phyloP scores from a whole-genome alignment of 306 rosid species.

The Trichosanthes cucumerina region DNA sequence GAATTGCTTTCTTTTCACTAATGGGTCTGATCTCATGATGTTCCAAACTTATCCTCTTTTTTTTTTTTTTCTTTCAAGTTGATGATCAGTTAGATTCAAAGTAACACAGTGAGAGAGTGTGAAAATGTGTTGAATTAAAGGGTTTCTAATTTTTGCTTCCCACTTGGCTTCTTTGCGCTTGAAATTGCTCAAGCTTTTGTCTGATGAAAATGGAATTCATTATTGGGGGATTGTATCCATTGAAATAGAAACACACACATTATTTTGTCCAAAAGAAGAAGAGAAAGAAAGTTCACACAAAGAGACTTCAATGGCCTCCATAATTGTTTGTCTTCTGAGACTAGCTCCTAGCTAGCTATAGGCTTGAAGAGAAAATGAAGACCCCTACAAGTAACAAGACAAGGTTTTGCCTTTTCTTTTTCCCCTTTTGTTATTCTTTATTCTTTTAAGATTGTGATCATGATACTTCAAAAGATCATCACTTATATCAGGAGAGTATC shows the following conservation, averaged over 20 bases:
- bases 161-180: not conserved
- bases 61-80: not conserved
- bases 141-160: not conserved
- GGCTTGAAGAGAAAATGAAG: not conserved
- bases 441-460: not conserved
- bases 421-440: not conserved
- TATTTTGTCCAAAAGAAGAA: not conserved
- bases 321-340: not conserved
- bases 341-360: not conserved
- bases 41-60: not conserved
- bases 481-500: not conserved
- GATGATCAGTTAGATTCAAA: not conserved
- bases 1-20: not conserved
- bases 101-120: not conserved
- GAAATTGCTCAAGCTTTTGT: not conserved
- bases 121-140: not conserved
- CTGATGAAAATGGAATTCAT: not conserved
- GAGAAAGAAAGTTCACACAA: not conserved
- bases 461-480: not conserved
- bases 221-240: conserved; percentile 3
- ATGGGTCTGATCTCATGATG: conserved; percentile 5
- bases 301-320: not conserved
- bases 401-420: not conserved
- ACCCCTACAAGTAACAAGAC: not conserved
- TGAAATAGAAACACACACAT: not conserved